Evolutionary conservation across 257 asterid species (phyloP), one percentile per base, ranked within the genome.

Genomic region (Penstemon barbatus): DNA sequence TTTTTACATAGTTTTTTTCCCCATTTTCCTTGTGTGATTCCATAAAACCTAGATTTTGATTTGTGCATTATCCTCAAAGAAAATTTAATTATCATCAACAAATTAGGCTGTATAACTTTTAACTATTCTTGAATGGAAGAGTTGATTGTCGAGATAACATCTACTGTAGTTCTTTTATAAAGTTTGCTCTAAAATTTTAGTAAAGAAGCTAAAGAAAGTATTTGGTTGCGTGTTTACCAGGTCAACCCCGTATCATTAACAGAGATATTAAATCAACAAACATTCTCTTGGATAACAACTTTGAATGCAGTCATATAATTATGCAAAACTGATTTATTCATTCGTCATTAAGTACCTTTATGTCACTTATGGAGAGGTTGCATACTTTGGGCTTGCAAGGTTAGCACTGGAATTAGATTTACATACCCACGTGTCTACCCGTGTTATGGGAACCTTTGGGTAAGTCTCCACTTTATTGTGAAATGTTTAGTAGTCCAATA

Each of bases 401-500:
- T 77, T 90, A 65, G 97, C 94, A n/a, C 44, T 73, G 59, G 97
- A 90, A 55, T 74, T 87, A 80, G 91, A 82, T 66, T 65, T 76
- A 55, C 81, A 83, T 38, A 90, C 97, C 40, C 97, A 88, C 36
- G 89, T 91, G 43, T 84, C 97, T 6, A 91, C 97, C 18, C 96
- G 97, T 68, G 96, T 91, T 42, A 86, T 91, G 97, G 96, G 97
- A 71, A 91, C 97, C 53, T 91, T 91, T 61, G 97, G 97, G 97
- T 90, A 70, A 53, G 96, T 75, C 60, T 61, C 72, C 40, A 13
- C 50, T 45, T 62, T 58, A n/a, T 69, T 57, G 51, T 65, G 25
- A 48, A 61, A 4, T 12, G 40, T 45, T 25, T 61, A 59, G 36
- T 61, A 48, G 8, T 59, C 42, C 45, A 53, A 45, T 66, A 9